phyloP scores from a whole-genome alignment of 129 eudicot genomes.

The Smallanthus sonchifolius region DNA sequence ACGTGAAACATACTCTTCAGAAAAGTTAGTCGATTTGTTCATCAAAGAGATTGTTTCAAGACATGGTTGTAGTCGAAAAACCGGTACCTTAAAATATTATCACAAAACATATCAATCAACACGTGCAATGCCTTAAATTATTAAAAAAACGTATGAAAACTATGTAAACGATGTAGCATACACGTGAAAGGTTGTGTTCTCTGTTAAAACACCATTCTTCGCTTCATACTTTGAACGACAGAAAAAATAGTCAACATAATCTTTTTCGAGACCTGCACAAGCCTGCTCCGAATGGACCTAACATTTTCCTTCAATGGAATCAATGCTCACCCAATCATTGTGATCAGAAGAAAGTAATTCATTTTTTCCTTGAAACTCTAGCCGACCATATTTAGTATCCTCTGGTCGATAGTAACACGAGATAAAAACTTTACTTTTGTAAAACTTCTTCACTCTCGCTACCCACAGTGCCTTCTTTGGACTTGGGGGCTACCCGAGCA shows the following conservation, averaged over 20 bases:
- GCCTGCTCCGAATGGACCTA: neutral
- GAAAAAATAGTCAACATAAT: neutral
- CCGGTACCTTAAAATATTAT: neutral
- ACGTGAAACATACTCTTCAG: no score
- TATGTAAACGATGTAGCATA: neutral
- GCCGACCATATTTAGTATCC: neutral
- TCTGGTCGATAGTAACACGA: neutral
- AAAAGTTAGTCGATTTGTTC: no score
- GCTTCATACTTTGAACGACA: neutral
- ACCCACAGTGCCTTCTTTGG: neutral
- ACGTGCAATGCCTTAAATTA: no score
- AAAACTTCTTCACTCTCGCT: neutral
- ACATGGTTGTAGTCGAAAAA: no score
- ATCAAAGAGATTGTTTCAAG: no score
- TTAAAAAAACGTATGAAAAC: neutral
- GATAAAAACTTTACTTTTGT: neutral
- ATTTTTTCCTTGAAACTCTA: neutral
- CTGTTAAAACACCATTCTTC: no score
- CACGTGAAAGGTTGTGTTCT: neutral
- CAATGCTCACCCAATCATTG: neutral
- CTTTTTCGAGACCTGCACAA: neutral
- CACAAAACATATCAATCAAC: constrained; percentile 1
- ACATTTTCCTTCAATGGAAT: constrained; percentile 1
- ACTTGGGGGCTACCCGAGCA: neutral
- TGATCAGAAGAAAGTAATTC: neutral